Percentiles rank a stretch among this genome's conserved stretches.
phyloP scores from a whole-genome alignment of 176 grass and related monocot species.

The Eleusine coracana region DNA sequence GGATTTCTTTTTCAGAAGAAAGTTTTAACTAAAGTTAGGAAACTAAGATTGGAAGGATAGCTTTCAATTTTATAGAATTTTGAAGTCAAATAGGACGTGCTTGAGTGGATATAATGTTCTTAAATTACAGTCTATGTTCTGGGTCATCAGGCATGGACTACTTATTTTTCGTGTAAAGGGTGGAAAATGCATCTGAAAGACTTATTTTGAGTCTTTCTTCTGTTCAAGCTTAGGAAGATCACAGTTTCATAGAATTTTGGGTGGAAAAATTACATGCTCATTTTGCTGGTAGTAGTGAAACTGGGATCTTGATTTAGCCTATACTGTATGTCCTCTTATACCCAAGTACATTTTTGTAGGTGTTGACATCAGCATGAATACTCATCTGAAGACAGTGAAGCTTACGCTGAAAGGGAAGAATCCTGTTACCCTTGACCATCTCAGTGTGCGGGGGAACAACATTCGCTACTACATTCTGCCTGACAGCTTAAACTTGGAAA shows the following conservation, averaged over 20 bases:
- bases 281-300: not conserved
- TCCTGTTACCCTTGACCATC: conserved; percentile 83
- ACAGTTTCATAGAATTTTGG: not conserved
- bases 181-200: not conserved
- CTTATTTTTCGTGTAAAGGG: not conserved
- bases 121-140: conserved; percentile 14
- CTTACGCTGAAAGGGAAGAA: conserved; percentile 92
- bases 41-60: not conserved
- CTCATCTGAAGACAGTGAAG: conserved; percentile 87
- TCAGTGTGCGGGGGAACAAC: conserved; percentile 93
- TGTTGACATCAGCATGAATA: conserved; percentile 97
- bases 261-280: not conserved
- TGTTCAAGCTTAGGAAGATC: not conserved
- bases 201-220: not conserved
- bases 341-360: conserved; percentile 42
- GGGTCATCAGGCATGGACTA: not conserved
- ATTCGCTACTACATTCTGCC: conserved; percentile 95
- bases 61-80: not conserved
- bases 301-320: not conserved
- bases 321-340: conserved; percentile 23
- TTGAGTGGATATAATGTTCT: not conserved
- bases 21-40: not conserved
- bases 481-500: conserved; percentile 92
- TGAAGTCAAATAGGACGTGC: not conserved
- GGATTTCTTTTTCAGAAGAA: not conserved